phyloP scores from a whole-genome alignment of 1,139 yeast species.

The Wickerhamiella infanticola region DNA sequence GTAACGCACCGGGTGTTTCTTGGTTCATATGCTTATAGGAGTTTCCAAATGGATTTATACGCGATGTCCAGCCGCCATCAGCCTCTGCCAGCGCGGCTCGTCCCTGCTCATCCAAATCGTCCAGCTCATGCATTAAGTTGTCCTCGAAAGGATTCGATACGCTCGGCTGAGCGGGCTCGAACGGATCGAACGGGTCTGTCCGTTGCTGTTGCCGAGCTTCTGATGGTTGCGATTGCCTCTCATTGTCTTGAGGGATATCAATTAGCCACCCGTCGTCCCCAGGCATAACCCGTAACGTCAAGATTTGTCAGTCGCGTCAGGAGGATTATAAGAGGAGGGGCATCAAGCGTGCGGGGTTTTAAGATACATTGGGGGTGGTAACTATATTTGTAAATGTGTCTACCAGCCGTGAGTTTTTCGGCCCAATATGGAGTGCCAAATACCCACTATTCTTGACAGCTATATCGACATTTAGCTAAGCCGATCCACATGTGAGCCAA shows the following conservation, averaged over 20 bases:
- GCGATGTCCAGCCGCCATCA: conserved; percentile 4
- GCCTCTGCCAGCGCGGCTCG: not conserved
- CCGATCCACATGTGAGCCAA: no score
- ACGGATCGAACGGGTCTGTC: not conserved
- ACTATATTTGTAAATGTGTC: no score
- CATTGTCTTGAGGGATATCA: not conserved
- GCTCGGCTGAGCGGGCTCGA: not conserved
- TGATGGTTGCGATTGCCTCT: not conserved
- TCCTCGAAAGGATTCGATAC: conserved; percentile 4
- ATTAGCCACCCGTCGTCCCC: conserved; percentile 1
- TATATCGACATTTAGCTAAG: no score
- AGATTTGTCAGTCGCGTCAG: not conserved
- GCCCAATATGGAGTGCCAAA: no score
- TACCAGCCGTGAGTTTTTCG: no score
- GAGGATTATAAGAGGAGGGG: not conserved
- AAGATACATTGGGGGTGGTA: no score
- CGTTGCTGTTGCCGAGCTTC: not conserved
- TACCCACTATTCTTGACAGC: no score
- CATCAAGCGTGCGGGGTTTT: no score
- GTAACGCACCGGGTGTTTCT: conserved; percentile 3
- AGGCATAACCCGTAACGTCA: not conserved
- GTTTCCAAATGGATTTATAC: conserved; percentile 2
- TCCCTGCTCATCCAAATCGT: conserved; percentile 7
- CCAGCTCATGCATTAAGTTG: conserved; percentile 10
- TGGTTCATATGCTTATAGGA: not conserved